Evolutionary conservation across 2,329 filamentous ascomycete species (phyloP), one percentile per base, ranked within the genome.

Genomic region (Didymella keratinophila): DNA sequence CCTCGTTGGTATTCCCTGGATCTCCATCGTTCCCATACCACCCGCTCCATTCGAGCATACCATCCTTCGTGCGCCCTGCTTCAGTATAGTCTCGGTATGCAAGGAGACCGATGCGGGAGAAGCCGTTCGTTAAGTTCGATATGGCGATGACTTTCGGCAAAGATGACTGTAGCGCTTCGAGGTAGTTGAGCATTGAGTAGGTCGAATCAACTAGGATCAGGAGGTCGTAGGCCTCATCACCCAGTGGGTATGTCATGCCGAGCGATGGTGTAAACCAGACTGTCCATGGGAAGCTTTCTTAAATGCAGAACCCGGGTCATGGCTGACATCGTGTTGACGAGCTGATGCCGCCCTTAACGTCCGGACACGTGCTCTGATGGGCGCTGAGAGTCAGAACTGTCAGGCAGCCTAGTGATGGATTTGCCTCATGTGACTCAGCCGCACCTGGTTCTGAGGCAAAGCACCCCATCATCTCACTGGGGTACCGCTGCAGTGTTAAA

Each of bases 111-210:
- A 84, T 81, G 2, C 81, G 78, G 4, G 79, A 76, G 65, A 85
- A 84, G 63, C 80, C 81, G 50, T 74, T 78, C 0, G 83, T 84
- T 1, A 84, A 72, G 1, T 78, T 74, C 1, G 82, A 82, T 7
- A 84, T 73, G 32, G 79, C 78, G 56, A 85, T 79, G 62, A 85
- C 81, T 59, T 83, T 81, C 1, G 82, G 81, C 7, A 85, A 72
- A 1, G 82, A 81, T 12, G 67, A 70, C 58, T 78, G 78, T 18
- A 85, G 76, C 2, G 82, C 77, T 1, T 43, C 18, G 12, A 84
- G 71, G 52, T 81, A 84, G 27, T 49, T 60, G 30, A 62, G 59
- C 81, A 83, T 83, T 16, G 81, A 83, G 14, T 62, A 71, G 0
- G 80, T 83, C 20, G 79, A 80, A 64, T 83, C 81, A 10, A 78